Conservation (phyloP, 108 stramenopile species). For the Conticribra weissflogii region DNA sequence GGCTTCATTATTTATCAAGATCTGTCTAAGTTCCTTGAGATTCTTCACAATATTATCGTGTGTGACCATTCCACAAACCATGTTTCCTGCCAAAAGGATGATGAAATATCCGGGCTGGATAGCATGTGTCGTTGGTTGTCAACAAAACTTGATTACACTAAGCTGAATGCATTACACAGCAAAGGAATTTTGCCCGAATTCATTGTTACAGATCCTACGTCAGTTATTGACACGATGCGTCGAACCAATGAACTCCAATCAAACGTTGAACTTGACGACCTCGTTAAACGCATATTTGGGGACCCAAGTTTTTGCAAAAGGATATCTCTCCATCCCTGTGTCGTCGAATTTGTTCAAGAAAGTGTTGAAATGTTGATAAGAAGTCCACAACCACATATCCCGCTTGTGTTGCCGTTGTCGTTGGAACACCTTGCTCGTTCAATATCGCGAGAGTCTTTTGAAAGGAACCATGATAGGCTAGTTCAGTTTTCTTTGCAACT, state of each 20-base stretch:
- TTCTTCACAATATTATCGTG: constrained; percentile 3
- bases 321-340: constrained; percentile 5
- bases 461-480: not conserved
- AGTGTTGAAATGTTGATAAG: constrained; percentile 21
- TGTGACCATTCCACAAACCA: not conserved
- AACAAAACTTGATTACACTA: not conserved
- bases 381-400: constrained; percentile 29
- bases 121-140: not conserved
- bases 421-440: constrained; percentile 20
- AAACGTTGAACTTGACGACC: constrained; percentile 3
- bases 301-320: constrained; percentile 14
- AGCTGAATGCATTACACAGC: not conserved
- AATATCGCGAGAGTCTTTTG: constrained; percentile 21
- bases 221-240: constrained; percentile 7
- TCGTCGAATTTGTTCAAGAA: constrained; percentile 19
- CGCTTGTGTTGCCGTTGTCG: constrained; percentile 44
- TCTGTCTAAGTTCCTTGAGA: not conserved
- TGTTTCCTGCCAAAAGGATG: not conserved
- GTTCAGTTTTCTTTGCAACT: constrained; percentile 57
- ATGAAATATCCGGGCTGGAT: not conserved
- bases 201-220: constrained; percentile 7
- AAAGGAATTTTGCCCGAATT: not conserved
- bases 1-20: constrained; percentile 12
- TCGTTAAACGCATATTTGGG: constrained; percentile 23
- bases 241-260: not conserved